Base-by-base conservation (phyloP, 495 filamentous ascomycete genomes). In the Aspergillus haitiensis region DNA sequence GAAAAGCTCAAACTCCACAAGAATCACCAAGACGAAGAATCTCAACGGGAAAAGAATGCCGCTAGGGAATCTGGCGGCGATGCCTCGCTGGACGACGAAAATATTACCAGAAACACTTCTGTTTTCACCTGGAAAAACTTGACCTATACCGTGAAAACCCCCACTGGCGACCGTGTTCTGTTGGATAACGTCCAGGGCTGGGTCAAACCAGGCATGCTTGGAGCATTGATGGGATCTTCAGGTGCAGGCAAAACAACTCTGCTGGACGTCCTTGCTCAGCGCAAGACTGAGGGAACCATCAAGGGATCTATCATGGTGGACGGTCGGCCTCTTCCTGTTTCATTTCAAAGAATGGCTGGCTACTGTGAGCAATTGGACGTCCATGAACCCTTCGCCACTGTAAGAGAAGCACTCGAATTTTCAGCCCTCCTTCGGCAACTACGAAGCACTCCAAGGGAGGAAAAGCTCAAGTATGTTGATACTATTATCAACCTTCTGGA, bases 291-390 rank as follows among this genome's bases (percentile, higher is more conserved):
- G 79, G 92, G 92, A 66, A 88, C 93, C 4, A 91, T 97, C 57
- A 83, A 81, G 10, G 92, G 92, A n/a, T 87, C 91, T 49, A 89
- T 94, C 81, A 74, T 94, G 15, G 91, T 97, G 10, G 89, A 95
- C 63, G 92, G 91, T 3, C 82, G 80, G 21, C 87, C 81, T 13
- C 80, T 89, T 16, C 89, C 93, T 63, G 76, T 82, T 10, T 91
- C 89, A 0, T 96, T 96, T 81, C 91, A 94, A 66, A 84, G 92
- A 39, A 71, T 64, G 27, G 78, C 82, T 21, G 83, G 84, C 10
- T 87, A 84, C 64, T 81, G 77, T 39, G 81, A 87, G 62, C 84
- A 87, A 56, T 68, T 80, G 69, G 87, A 87, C 60, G 71, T 87
- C 0, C 81, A 86, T 52, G 81, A 84, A 52, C 74, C 78, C 3